phyloP scores from a whole-genome alignment of 2,329 filamentous ascomycete genomes.

The Colletotrichum horii region DNA sequence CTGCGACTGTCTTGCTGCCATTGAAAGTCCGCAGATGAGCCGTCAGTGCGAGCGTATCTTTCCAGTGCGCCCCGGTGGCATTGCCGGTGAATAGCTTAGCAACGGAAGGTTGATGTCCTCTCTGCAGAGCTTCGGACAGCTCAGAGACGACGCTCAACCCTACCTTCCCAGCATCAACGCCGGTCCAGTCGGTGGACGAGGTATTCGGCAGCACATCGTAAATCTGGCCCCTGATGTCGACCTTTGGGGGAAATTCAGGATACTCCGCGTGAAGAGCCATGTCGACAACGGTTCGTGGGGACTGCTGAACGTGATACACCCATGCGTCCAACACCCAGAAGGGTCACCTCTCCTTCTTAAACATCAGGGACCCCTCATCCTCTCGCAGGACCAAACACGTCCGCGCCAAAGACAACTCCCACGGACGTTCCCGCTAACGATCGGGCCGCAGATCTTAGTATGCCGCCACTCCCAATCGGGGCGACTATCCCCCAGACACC shows the following conservation, averaged over 20 bases:
- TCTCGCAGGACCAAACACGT: not conserved
- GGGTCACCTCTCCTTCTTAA: not conserved
- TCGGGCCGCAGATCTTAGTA: not conserved
- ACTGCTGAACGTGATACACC: not conserved
- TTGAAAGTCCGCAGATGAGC: slow-evolving; percentile 19
- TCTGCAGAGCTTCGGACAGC: not conserved
- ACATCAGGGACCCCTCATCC: not conserved
- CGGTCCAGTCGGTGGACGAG: not conserved
- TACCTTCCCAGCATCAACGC: not conserved
- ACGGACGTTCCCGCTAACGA: not conserved
- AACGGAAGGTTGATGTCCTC: not conserved
- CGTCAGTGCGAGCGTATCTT: slow-evolving; percentile 17
- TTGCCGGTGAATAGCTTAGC: not conserved
- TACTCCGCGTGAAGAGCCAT: not conserved
- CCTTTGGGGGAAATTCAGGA: slow-evolving; percentile 4
- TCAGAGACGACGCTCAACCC: not conserved
- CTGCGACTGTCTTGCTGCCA: not conserved
- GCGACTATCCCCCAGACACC: not conserved
- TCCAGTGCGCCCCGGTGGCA: not conserved
- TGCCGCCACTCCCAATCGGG: not conserved
- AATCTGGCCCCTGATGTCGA: slow-evolving; percentile 10
- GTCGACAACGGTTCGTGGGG: too few species aligned
- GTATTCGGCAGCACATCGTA: slow-evolving; percentile 3
- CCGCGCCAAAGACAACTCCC: not conserved
- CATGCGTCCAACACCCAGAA: not conserved